Evolutionary conservation across 1,284 basidiomycete genomes (phyloP).

Genomic region (Neolentinus lepideus): DNA sequence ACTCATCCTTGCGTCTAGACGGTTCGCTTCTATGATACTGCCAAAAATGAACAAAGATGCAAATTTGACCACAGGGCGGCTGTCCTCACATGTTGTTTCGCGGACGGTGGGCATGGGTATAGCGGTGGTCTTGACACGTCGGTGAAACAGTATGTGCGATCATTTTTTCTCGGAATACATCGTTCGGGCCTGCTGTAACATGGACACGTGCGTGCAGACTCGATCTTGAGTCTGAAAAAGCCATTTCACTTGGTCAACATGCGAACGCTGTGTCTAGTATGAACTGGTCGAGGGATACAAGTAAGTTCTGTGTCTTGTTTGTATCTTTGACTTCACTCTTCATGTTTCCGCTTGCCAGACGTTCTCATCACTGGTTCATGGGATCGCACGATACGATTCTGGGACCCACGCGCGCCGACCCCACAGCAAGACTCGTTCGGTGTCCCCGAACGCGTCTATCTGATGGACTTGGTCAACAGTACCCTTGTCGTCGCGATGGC

Average conservation of each 20-base stretch:
- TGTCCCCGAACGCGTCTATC: conserved; percentile 81
- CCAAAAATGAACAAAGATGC: conserved; percentile 54
- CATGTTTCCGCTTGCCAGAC: conserved; percentile 33
- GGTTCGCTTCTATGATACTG: conserved; percentile 66
- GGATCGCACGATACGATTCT: conserved; percentile 85
- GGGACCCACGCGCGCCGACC: conserved; percentile 66
- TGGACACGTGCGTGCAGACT: conserved; percentile 31
- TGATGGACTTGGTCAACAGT: conserved; percentile 67
- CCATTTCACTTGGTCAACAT: conserved; percentile 60
- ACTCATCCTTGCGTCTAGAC: conserved; percentile 36
- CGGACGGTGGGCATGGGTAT: conserved; percentile 56
- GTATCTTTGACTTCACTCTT: neutral
- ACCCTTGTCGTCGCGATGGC: conserved; percentile 88
- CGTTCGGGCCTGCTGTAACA: neutral
- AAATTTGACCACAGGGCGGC: conserved; percentile 78
- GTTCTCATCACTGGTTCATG: conserved; percentile 81
- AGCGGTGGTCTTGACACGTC: conserved; percentile 73
- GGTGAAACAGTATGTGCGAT: conserved; percentile 53
- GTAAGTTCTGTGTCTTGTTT: conserved; percentile 27
- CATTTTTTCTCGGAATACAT: conserved; percentile 3
- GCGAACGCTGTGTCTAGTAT: conserved; percentile 59
- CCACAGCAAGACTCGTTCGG: conserved; percentile 56
- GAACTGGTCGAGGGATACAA: conserved; percentile 44
- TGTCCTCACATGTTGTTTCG: conserved; percentile 60
- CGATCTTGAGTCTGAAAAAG: conserved; percentile 55